Evolutionary conservation across 2,329 filamentous ascomycete species (phyloP).

Genomic region (Dothideomycetes sp.): DNA sequence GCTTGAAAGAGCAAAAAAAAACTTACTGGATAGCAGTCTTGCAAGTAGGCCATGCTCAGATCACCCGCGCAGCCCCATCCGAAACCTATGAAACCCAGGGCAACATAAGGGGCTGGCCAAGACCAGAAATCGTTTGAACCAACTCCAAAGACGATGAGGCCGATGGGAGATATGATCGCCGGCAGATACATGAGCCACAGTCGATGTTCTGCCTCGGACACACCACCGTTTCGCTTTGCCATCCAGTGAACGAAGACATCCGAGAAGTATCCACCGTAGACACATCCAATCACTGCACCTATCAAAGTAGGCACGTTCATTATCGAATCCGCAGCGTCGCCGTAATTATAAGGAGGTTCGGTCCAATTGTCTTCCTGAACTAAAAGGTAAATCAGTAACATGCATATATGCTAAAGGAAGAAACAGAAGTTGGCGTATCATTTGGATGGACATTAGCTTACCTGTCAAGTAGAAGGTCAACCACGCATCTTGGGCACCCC

Average conservation of each 20-base stretch:
- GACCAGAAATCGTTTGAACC: constrained; percentile 39
- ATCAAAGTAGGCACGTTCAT: constrained; percentile 48
- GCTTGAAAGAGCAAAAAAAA: background rate
- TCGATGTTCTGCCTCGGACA: constrained; percentile 45
- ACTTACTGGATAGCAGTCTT: constrained; percentile 38
- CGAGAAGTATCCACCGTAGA: constrained; percentile 47
- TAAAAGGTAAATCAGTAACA: no score
- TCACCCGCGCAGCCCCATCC: constrained; percentile 50
- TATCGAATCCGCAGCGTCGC: constrained; percentile 41
- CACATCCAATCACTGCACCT: constrained; percentile 44
- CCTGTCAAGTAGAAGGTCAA: constrained; percentile 34
- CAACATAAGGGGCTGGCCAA: constrained; percentile 45
- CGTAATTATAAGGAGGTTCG: constrained; percentile 43
- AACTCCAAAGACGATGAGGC: constrained; percentile 44
- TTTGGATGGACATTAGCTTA: no score
- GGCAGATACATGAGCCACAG: constrained; percentile 41
- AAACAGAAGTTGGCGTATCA: no score
- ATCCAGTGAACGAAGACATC: constrained; percentile 47
- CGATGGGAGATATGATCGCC: constrained; percentile 38
- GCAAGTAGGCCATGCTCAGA: constrained; percentile 39
- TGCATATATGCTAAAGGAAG: no score
- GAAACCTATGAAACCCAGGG: constrained; percentile 47
- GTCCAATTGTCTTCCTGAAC: constrained; percentile 47
- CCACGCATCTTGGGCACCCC: constrained; percentile 49
- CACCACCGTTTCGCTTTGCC: constrained; percentile 41